Evolutionary conservation across 2,329 filamentous ascomycete genomes (phyloP).

Genomic region (Penicillium corylophilum): DNA sequence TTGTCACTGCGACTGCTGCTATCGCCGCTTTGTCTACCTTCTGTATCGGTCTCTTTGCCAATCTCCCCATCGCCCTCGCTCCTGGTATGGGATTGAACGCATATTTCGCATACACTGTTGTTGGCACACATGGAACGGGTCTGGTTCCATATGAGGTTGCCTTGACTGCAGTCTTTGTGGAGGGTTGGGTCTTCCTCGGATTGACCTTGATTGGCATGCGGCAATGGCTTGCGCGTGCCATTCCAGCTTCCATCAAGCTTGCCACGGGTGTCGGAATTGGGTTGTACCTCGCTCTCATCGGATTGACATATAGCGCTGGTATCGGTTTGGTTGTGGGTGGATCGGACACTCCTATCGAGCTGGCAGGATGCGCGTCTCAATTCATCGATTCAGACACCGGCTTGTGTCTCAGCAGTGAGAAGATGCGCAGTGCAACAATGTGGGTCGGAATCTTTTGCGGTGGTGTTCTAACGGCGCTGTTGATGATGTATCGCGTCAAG

Average conservation of each 20-base stretch:
- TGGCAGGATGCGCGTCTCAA: constrained; percentile 69
- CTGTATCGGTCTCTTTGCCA: constrained; percentile 78
- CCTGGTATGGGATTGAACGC: constrained; percentile 82
- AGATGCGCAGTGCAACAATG: constrained; percentile 81
- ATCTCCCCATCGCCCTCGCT: constrained; percentile 71
- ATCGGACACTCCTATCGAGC: constrained; percentile 65
- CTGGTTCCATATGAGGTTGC: constrained; percentile 72
- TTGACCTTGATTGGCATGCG: constrained; percentile 78
- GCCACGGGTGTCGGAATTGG: constrained; percentile 84
- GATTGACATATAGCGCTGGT: constrained; percentile 73
- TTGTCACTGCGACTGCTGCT: constrained; percentile 81
- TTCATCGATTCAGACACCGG: constrained; percentile 44
- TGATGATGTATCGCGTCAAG: constrained; percentile 85
- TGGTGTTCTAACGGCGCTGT: constrained; percentile 72
- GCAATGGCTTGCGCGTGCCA: constrained; percentile 82
- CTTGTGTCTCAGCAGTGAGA: constrained; percentile 61
- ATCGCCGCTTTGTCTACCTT: constrained; percentile 78
- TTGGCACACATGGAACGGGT: constrained; percentile 73
- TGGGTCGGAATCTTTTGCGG: constrained; percentile 90
- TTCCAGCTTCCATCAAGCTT: constrained; percentile 81
- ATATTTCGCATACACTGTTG: constrained; percentile 80
- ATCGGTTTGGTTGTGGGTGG: constrained; percentile 75
- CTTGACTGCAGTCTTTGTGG: constrained; percentile 82
- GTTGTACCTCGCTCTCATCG: constrained; percentile 67
- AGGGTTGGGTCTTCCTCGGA: constrained; percentile 80